Evolutionary conservation across 306 rosid species (phyloP), one percentile per base, ranked within the genome.

Genomic region (Cicer cuneatum): DNA sequence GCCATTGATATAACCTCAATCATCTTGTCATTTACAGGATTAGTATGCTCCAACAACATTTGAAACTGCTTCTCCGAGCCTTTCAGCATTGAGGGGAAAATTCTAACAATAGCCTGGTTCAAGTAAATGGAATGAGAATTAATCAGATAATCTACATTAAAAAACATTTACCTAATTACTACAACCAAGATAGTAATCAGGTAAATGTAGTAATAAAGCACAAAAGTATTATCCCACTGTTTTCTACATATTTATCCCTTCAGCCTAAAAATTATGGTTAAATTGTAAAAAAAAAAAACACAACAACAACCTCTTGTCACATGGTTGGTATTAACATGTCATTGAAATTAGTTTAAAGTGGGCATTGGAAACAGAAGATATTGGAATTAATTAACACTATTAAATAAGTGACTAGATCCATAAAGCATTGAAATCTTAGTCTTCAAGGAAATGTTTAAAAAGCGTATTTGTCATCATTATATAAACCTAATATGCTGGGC

Each of bases 21-120:
- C 90, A 94, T 77, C 82, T 72, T 88, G 77, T 85, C 91, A 81
- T 75, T 80, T 48, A 85, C 71, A 39, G 89, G 81, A 73, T 80
- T 76, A 54, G 49, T 81, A 76, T 71, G 84, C 16, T 87, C 85
- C 86, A 94, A 66, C 80, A 91, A 80, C 78, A 53, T 86, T 69
- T 76, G 89, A 51, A 94, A 86, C 82, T 87, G 86, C 54, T 21
- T 47, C 84, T 86, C 97, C 52, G 67, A 86, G 77, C 92, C 97
- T 84, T 86, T 88, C 81, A 92, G 69, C 83, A 90, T 88, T 61
- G 84, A 66, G 63, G 99, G 98, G 87, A 76, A 92, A 75, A 64
- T 75, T 85, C 85, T 85, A 78, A 83, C 85, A 72, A 92, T 79
- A 76, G 81, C 90, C 99, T 92, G 71, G 40, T 75, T 68, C 70